Conservation (phyloP, 345 rosid genomes). For the Syzygium jambos region DNA sequence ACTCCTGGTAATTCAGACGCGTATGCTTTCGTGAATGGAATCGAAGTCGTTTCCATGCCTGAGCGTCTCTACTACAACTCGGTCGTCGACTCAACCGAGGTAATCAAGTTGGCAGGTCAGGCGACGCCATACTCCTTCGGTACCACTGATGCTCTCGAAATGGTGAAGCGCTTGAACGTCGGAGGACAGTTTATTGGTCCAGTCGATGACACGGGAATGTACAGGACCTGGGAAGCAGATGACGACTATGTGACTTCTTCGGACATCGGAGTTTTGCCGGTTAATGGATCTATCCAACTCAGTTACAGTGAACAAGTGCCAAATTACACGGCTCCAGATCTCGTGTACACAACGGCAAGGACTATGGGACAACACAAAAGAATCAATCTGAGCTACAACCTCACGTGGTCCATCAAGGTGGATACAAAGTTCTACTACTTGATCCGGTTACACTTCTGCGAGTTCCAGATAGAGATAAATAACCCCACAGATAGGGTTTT, state of each 20-base stretch:
- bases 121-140: rapidly evolving
- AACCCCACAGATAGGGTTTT: background rate
- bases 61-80: constrained; percentile 4
- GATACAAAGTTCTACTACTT: constrained; percentile 27
- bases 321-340: constrained; percentile 15
- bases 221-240: constrained; percentile 26
- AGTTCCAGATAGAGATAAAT: background rate
- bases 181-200: constrained; percentile 9
- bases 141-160: background rate
- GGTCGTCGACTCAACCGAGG: background rate
- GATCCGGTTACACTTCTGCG: constrained; percentile 39
- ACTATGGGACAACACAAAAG: constrained; percentile 13
- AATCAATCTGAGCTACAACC: constrained; percentile 5
- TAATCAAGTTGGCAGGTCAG: background rate
- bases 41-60: constrained; percentile 33
- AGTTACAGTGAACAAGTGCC: background rate
- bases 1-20: background rate
- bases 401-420: constrained; percentile 28
- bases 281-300: background rate
- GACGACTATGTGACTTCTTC: background rate
- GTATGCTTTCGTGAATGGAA: constrained; percentile 25
- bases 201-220: constrained; percentile 14
- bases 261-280: background rate
- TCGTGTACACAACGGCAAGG: constrained; percentile 16
- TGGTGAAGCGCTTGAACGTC: constrained; percentile 20